A percentile compares a stretch with the other conserved stretches of the same genome.
These are phyloP conservation scores for Triticum monococcum DNA, from an alignment of 176 grass and related monocot genomes.

Conservation along the genomic window DNA sequence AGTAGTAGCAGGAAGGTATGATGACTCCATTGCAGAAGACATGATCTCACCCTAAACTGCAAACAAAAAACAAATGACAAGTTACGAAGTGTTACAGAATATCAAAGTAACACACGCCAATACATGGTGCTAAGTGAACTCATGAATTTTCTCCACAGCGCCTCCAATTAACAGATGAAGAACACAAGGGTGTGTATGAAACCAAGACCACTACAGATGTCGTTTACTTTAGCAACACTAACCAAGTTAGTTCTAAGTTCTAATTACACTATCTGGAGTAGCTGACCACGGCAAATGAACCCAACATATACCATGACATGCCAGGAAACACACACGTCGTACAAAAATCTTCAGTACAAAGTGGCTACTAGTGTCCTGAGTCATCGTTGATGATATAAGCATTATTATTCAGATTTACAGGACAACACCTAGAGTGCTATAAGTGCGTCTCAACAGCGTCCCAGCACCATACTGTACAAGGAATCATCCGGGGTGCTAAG, in stretches of 20 bases:
- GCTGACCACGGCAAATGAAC: not conserved
- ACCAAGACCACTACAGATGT: not conserved
- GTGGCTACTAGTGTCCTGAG: not conserved
- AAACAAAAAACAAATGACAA: not conserved
- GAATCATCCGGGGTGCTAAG: not conserved
- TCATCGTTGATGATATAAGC: not conserved
- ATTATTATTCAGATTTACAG: not conserved
- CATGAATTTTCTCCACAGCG: not conserved
- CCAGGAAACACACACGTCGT: not conserved
- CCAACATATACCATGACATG: not conserved
- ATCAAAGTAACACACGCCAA: not conserved
- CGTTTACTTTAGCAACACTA: not conserved
- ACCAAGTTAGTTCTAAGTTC: not conserved
- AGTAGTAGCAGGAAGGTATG: slow-evolving; percentile 13
- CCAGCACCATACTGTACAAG: not conserved
- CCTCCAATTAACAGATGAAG: not conserved
- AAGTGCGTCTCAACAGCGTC: not conserved
- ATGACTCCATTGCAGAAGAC: not conserved
- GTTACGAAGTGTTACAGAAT: not conserved
- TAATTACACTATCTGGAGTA: not conserved
- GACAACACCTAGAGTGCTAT: not conserved
- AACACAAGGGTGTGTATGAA: not conserved
- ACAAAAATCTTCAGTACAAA: not conserved
- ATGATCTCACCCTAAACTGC: not conserved
- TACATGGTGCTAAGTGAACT: not conserved